Evolutionary conservation across 306 rosid genomes (phyloP).

Genomic region (Carpinus fangiana): DNA sequence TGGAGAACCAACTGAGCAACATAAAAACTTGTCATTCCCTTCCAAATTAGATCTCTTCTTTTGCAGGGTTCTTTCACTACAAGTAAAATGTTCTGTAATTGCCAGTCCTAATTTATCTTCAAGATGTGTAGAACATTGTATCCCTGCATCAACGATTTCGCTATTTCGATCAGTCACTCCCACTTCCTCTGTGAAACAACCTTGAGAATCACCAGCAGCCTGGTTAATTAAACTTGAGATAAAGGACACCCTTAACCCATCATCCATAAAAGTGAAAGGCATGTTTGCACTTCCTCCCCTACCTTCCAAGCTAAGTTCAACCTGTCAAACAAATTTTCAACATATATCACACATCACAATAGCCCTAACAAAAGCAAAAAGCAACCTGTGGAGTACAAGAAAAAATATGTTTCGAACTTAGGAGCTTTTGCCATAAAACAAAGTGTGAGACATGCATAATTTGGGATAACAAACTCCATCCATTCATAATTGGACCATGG

Average conservation of each 20-base stretch:
- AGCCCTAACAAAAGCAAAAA: not conserved
- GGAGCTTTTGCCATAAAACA: not conserved
- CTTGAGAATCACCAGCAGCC: slow-evolving; percentile 21
- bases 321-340: slow-evolving; percentile 30
- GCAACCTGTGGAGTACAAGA: not conserved
- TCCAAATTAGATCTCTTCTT: slow-evolving; percentile 33
- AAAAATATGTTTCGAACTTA: not conserved
- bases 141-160: slow-evolving; percentile 26
- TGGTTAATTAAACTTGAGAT: slow-evolving; percentile 31
- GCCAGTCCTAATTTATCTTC: slow-evolving; percentile 29
- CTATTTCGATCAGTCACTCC: slow-evolving; percentile 24
- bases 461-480: not conserved
- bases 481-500: not conserved
- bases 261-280: slow-evolving; percentile 25
- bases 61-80: slow-evolving; percentile 37
- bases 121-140: slow-evolving; percentile 24
- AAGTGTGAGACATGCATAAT: not conserved
- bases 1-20: slow-evolving; percentile 42
- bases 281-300: slow-evolving; percentile 24
- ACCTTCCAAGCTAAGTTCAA: slow-evolving; percentile 38
- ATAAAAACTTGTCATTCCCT: slow-evolving; percentile 34
- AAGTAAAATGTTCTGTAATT: slow-evolving; percentile 33
- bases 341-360: slow-evolving; percentile 26
- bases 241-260: slow-evolving; percentile 26
- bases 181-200: slow-evolving; percentile 28